Evolutionary conservation across 495 filamentous ascomycete genomes (phyloP).

Genomic region (Penicillium malachiteum): DNA sequence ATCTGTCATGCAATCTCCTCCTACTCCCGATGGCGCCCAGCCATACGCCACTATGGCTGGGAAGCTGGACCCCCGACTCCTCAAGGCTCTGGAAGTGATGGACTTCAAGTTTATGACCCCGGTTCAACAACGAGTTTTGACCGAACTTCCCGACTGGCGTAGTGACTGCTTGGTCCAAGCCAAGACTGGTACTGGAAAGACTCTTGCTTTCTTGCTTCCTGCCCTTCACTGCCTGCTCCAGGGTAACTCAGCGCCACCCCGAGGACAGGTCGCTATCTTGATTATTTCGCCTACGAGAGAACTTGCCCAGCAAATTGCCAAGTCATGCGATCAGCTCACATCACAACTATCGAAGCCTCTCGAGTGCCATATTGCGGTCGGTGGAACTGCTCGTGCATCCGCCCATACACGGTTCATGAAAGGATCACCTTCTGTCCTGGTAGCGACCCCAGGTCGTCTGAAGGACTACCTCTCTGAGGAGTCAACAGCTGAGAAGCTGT

Average conservation of each 20-base stretch:
- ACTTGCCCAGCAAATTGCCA: slow-evolving; percentile 65
- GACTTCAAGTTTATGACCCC: slow-evolving; percentile 52
- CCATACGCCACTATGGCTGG: slow-evolving; percentile 48
- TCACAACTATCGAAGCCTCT: slow-evolving; percentile 37
- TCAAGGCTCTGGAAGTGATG: slow-evolving; percentile 47
- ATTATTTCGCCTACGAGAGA: slow-evolving; percentile 67
- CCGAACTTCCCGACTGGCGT: slow-evolving; percentile 47
- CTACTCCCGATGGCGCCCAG: slow-evolving; percentile 23
- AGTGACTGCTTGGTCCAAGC: slow-evolving; percentile 68
- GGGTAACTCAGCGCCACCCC: slow-evolving; percentile 21
- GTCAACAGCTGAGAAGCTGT: slow-evolving; percentile 39
- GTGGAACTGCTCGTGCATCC: slow-evolving; percentile 50
- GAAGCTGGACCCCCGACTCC: slow-evolving; percentile 46
- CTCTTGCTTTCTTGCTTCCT: slow-evolving; percentile 76
- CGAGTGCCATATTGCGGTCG: slow-evolving; percentile 54
- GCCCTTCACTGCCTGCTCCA: slow-evolving; percentile 63
- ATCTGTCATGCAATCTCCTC: slow-evolving; percentile 2
- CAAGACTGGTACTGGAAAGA: slow-evolving; percentile 85
- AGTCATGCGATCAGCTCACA: slow-evolving; percentile 53
- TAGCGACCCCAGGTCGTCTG: slow-evolving; percentile 64
- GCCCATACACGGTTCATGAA: slow-evolving; percentile 46
- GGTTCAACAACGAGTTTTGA: slow-evolving; percentile 56
- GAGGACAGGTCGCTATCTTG: slow-evolving; percentile 57
- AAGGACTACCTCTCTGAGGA: slow-evolving; percentile 58
- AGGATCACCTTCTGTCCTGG: slow-evolving; percentile 52